Conservation (phyloP, 2,329 filamentous ascomycete genomes). For the Calonectria hongkongensis region DNA sequence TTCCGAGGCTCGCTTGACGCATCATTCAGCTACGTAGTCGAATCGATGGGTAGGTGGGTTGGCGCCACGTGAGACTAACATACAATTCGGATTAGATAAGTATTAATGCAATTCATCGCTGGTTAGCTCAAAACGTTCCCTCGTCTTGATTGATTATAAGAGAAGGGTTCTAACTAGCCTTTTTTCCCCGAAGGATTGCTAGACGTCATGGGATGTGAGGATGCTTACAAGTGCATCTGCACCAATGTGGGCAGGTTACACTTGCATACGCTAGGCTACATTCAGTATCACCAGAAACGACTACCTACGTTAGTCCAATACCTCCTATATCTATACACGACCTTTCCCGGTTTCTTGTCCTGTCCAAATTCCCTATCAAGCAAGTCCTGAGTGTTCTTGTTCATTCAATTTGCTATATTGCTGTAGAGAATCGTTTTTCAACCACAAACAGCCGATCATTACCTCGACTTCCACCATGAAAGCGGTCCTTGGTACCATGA, state of each 20-base stretch:
- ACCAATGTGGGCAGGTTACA: not conserved
- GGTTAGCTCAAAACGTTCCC: not conserved
- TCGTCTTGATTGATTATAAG: no score
- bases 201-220: not conserved
- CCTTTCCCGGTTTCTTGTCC: not conserved
- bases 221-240: not conserved
- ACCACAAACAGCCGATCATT: not conserved
- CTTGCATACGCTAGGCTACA: not conserved
- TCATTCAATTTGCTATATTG: not conserved
- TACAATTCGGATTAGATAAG: not conserved
- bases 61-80: not conserved
- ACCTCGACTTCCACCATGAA: not conserved
- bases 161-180: no score
- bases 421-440: not conserved
- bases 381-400: not conserved
- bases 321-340: not conserved
- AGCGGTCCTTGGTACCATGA: not conserved
- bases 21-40: not conserved
- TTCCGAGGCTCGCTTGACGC: not conserved
- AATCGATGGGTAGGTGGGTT: not conserved
- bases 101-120: not conserved
- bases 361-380: not conserved
- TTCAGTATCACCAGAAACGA: not conserved
- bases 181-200: not conserved
- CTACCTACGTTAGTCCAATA: not conserved